phyloP scores from a whole-genome alignment of 768 basidiomycete genomes.

The Steccherinum ochraceum region DNA sequence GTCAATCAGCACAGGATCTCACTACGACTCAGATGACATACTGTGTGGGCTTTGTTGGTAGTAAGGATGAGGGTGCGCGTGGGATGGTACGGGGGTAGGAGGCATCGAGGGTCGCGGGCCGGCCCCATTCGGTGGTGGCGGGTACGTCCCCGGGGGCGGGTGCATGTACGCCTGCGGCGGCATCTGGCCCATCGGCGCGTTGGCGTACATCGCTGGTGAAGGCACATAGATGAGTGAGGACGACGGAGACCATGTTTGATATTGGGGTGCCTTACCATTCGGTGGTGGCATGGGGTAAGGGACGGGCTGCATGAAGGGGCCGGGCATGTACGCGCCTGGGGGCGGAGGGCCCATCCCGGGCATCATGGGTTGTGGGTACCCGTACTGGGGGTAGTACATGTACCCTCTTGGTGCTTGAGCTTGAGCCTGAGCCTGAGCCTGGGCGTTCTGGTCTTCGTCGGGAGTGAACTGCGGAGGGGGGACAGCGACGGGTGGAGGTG shows the following conservation, averaged over 20 bases:
- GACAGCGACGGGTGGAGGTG: slow-evolving; percentile 60
- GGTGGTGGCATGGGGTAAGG: slow-evolving; percentile 78
- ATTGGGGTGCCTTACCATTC: slow-evolving; percentile 50
- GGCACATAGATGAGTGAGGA: slow-evolving; percentile 7
- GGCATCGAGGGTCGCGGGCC: slow-evolving; percentile 85
- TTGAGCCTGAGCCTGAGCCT: slow-evolving; percentile 37
- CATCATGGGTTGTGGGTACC: slow-evolving; percentile 79
- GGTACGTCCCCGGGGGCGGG: slow-evolving; percentile 69
- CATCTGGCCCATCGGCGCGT: slow-evolving; percentile 69
- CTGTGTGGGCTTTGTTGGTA: slow-evolving; percentile 88
- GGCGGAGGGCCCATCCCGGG: slow-evolving; percentile 79
- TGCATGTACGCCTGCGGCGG: slow-evolving; percentile 72
- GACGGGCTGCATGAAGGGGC: slow-evolving; percentile 82
- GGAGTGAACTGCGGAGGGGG: slow-evolving; percentile 73
- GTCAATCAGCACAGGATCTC: slow-evolving; percentile 10
- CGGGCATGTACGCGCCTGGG: slow-evolving; percentile 68
- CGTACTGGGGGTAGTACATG: slow-evolving; percentile 77
- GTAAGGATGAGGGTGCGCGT: slow-evolving; percentile 81
- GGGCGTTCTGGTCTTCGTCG: slow-evolving; percentile 55
- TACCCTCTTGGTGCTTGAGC: slow-evolving; percentile 48
- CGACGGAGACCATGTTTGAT: slow-evolving; percentile 1
- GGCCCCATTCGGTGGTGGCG: slow-evolving; percentile 70
- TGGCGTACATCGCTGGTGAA: slow-evolving; percentile 77
- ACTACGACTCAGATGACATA: slow-evolving; percentile 31
- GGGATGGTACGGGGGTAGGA: slow-evolving; percentile 83